These are phyloP conservation scores for Ophiosphaerella herpotricha DNA, from an alignment of 2,329 filamentous ascomycete species.

Conservation along the genomic window DNA sequence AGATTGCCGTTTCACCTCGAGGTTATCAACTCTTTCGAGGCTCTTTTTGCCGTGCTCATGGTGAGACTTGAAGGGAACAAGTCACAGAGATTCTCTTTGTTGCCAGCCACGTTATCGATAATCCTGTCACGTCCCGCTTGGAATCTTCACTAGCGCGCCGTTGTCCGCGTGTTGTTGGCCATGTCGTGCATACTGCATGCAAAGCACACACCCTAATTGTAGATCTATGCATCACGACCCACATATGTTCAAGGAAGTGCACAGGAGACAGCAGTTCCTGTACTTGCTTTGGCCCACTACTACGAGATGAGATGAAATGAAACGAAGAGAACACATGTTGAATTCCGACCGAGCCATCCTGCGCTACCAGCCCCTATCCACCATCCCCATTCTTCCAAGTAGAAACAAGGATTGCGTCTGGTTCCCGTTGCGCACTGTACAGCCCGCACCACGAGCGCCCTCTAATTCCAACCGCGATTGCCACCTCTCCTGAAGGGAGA, in stretches of 20 bases:
- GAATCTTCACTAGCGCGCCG: not conserved
- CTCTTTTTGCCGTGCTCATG: not conserved
- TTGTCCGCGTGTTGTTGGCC: slow-evolving; percentile 1
- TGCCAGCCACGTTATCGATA: not conserved
- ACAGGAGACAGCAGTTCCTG: no score
- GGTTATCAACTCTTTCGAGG: slow-evolving; percentile 1
- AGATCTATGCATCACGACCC: slow-evolving; percentile 5
- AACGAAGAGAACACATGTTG: not conserved
- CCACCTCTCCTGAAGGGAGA: slow-evolving; percentile 12
- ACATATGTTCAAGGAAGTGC: not conserved
- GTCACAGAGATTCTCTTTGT: no score
- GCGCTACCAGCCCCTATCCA: slow-evolving; percentile 1
- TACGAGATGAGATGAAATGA: not conserved
- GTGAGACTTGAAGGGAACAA: not conserved
- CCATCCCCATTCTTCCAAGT: not conserved
- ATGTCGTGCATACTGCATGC: slow-evolving; percentile 6
- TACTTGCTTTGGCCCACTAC: not conserved
- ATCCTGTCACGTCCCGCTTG: not conserved
- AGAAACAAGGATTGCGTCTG: not conserved
- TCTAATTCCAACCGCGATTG: slow-evolving; percentile 6
- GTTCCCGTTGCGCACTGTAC: slow-evolving; percentile 1
- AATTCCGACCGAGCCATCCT: not conserved
- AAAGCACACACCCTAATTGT: slow-evolving; percentile 4
- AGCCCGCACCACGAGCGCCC: slow-evolving; percentile 5
- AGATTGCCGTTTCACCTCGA: slow-evolving; percentile 2